Conservation (phyloP, 805 yeast species). For the Barnettozyma siamensis region DNA sequence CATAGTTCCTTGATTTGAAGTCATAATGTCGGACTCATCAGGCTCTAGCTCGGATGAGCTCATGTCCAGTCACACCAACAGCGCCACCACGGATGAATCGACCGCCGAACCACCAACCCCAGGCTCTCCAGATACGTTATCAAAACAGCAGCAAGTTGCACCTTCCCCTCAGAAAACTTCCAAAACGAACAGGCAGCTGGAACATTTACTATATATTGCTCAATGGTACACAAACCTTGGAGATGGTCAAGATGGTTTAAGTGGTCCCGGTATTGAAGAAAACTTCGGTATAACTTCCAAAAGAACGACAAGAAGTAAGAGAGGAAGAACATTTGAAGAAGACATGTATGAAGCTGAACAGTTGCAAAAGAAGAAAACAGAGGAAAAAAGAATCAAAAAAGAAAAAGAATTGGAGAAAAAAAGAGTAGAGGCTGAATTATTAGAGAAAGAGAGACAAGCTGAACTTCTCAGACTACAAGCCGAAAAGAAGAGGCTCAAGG, state of each 20-base stretch:
- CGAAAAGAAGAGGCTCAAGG: conserved; percentile 1
- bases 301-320: conserved; percentile 3
- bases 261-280: conserved; percentile 1
- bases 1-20: too few species aligned
- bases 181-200: background rate
- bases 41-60: background rate
- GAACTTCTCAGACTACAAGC: too few species aligned
- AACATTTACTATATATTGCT: conserved; percentile 1
- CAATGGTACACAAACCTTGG: conserved; percentile 10
- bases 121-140: background rate
- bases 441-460: conserved; percentile 3
- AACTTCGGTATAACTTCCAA: conserved; percentile 1
- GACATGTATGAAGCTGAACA: background rate
- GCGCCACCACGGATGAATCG: conserved; percentile 3
- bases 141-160: background rate
- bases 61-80: background rate
- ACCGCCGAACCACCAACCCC: conserved; percentile 6
- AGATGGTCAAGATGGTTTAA: conserved; percentile 7
- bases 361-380: conserved; percentile 1
- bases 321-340: conserved; percentile 6
- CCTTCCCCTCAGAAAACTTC: background rate
- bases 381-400: background rate
- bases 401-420: conserved; percentile 2
- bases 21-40: background rate
- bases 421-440: conserved; percentile 3